Evolutionary conservation across 2,329 filamentous ascomycete genomes (phyloP).

Genomic region (Cercospora sojina): DNA sequence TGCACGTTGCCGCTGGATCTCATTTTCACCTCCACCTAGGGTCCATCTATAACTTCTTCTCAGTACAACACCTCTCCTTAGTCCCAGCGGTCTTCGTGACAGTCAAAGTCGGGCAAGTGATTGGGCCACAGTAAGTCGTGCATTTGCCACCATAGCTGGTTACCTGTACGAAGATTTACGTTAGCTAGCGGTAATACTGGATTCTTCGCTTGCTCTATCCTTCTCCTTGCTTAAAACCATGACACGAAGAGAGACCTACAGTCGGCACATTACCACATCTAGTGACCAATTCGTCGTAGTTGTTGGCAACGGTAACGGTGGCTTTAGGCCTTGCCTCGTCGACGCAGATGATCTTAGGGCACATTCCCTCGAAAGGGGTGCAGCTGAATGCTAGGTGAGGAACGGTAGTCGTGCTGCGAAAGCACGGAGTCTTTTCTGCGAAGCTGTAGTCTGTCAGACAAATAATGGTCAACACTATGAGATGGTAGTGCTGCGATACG

Average conservation of each 20-base stretch:
- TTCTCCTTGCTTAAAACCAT: not conserved
- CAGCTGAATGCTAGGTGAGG: slow-evolving; percentile 13
- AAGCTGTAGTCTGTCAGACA: not conserved
- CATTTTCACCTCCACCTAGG: not conserved
- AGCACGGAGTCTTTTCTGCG: slow-evolving; percentile 11
- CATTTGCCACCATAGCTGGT: slow-evolving; percentile 11
- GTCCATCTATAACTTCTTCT: not conserved
- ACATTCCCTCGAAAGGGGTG: slow-evolving; percentile 13
- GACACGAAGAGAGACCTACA: not conserved
- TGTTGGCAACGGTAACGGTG: slow-evolving; percentile 13
- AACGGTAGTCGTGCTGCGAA: slow-evolving; percentile 15
- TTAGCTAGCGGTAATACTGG: not conserved
- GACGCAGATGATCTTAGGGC: slow-evolving; percentile 15
- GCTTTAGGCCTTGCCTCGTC: slow-evolving; percentile 8
- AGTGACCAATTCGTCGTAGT: slow-evolving; percentile 3
- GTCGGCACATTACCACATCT: slow-evolving; percentile 10
- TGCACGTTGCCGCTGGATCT: not conserved
- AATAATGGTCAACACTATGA: not conserved
- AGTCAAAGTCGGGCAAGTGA: slow-evolving; percentile 20
- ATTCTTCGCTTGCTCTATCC: not conserved
- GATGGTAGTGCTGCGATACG: not conserved
- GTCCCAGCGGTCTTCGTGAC: slow-evolving; percentile 8
- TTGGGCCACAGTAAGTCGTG: slow-evolving; percentile 16
- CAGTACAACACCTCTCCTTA: slow-evolving; percentile 13
- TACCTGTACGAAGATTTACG: not conserved